Conservation (phyloP, 495 filamentous ascomycete species). For the Cenococcum geophilum region DNA sequence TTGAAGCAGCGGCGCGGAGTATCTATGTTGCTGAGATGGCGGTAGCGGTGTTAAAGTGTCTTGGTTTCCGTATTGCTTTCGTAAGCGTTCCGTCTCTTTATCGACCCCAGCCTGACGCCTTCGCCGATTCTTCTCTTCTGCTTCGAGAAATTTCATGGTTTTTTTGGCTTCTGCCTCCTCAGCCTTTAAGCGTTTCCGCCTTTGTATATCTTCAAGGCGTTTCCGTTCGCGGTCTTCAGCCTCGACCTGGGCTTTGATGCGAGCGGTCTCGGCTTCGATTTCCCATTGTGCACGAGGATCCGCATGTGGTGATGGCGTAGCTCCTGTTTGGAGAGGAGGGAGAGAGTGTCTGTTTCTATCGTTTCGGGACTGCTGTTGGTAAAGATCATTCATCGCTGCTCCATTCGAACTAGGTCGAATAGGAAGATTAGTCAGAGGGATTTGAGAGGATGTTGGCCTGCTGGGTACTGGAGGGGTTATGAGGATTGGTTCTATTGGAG, state of each 20-base stretch:
- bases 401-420: conserved; percentile 12
- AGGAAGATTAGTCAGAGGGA: neutral
- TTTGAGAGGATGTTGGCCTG: neutral
- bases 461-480: conserved; percentile 17
- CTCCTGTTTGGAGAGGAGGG: conserved; percentile 30
- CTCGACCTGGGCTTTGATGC: conserved; percentile 59
- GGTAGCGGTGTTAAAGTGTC: conserved; percentile 14
- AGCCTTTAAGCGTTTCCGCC: conserved; percentile 15
- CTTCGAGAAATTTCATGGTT: conserved; percentile 47
- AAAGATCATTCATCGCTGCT: conserved; percentile 19
- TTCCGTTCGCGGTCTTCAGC: conserved; percentile 50
- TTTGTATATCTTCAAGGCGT: conserved; percentile 19
- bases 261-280: conserved; percentile 58
- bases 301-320: conserved; percentile 31
- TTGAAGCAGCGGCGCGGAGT: conserved; percentile 23
- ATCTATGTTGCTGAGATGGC: conserved; percentile 17
- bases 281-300: conserved; percentile 52
- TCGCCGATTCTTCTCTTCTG: conserved; percentile 61
- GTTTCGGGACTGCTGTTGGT: conserved; percentile 21
- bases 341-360: conserved; percentile 28
- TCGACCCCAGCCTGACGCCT: conserved; percentile 66
- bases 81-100: conserved; percentile 76
- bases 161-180: conserved; percentile 25
- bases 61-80: conserved; percentile 61
- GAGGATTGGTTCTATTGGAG: conserved; percentile 9